These are phyloP conservation scores for Nothophytophthora sp. DNA, from an alignment of 352 stramenopile genomes.

Conservation along the genomic window DNA sequence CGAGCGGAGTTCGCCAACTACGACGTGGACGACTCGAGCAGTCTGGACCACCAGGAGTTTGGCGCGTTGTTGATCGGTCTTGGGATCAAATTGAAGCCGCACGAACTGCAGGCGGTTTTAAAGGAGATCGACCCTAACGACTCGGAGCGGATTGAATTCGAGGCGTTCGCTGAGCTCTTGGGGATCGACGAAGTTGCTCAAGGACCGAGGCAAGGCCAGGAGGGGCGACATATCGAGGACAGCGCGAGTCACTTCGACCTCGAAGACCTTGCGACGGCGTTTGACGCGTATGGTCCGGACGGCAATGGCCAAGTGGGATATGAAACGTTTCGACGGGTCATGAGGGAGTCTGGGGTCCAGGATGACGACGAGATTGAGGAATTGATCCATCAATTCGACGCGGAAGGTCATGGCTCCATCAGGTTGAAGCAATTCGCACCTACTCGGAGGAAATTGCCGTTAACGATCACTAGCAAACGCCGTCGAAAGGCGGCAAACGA, in stretches of 20 bases:
- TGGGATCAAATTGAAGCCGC: conserved; percentile 51
- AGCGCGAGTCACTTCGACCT: conserved; percentile 27
- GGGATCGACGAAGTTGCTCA: neutral
- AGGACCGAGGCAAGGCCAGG: conserved; percentile 1
- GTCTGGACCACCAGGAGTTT: conserved; percentile 67
- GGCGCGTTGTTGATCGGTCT: conserved; percentile 51
- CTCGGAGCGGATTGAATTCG: conserved; percentile 47
- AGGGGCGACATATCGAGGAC: conserved; percentile 1
- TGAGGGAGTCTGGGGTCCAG: conserved; percentile 52
- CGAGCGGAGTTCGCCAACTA: conserved; percentile 49
- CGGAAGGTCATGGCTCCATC: conserved; percentile 37
- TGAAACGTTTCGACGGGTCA: conserved; percentile 51
- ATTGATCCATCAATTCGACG: conserved; percentile 42
- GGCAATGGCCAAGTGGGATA: conserved; percentile 44
- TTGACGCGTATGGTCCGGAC: conserved; percentile 37
- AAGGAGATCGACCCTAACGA: conserved; percentile 40
- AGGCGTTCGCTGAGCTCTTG: conserved; percentile 38
- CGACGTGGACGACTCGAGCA: conserved; percentile 45
- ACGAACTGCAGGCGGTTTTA: conserved; percentile 42
- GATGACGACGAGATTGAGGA: conserved; percentile 34
- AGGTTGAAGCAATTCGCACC: conserved; percentile 46
- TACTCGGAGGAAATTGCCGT: conserved; percentile 15
- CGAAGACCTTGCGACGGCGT: conserved; percentile 28
- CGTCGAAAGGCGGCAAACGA: neutral
- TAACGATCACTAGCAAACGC: conserved; percentile 11